These are phyloP conservation scores for Tremella fuciformis DNA, from an alignment of 768 basidiomycete genomes.

Conservation along the genomic window DNA sequence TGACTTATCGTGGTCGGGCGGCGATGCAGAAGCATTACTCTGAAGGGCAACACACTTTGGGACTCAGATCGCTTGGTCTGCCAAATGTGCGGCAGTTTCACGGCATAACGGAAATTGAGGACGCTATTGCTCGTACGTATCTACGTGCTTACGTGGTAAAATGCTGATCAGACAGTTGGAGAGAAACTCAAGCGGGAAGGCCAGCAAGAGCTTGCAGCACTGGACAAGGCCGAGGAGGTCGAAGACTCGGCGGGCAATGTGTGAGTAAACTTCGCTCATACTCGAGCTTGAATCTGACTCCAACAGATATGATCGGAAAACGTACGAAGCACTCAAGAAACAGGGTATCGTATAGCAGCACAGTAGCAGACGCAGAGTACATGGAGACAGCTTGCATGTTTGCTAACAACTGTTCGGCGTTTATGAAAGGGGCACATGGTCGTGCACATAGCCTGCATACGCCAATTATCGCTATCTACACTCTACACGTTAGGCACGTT, in stretches of 20 bases:
- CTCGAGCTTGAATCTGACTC: too few species aligned
- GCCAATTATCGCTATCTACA: background rate
- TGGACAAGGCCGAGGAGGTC: conserved; percentile 94
- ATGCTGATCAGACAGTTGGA: conserved; percentile 63
- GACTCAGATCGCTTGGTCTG: conserved; percentile 93
- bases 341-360: conserved; percentile 71
- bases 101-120: conserved; percentile 94
- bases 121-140: conserved; percentile 83
- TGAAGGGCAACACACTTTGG: conserved; percentile 95
- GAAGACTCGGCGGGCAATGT: conserved; percentile 99
- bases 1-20: conserved; percentile 30
- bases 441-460: background rate
- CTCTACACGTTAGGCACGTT: conserved; percentile 18
- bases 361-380: background rate
- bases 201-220: conserved; percentile 84
- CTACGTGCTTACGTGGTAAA: conserved; percentile 1
- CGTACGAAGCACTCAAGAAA: conserved; percentile 95
- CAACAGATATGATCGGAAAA: conserved; percentile 77
- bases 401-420: background rate
- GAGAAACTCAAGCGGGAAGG: conserved; percentile 97
- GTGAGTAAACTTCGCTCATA: background rate
- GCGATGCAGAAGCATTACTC: conserved; percentile 53
- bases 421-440: background rate
- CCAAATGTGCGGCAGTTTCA: conserved; percentile 99
- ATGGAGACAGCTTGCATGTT: background rate